Evolutionary conservation across 2,329 filamentous ascomycete species (phyloP), one percentile per base, ranked within the genome.

Genomic region (Hyphodiscus sp.): DNA sequence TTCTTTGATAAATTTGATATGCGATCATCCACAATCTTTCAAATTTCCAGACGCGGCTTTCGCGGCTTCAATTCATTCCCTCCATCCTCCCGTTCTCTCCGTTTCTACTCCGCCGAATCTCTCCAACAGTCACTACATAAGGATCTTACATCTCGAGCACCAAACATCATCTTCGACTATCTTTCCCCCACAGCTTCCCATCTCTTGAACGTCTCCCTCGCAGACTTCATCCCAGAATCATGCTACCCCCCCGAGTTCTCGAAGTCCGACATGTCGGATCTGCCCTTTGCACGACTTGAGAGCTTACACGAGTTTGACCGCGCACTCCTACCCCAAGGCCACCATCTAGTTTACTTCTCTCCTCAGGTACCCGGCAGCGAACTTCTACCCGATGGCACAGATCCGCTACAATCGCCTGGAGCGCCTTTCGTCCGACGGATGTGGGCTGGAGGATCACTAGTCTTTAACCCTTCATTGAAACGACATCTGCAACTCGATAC

Each of bases 291-390:
- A 26, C 19, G 11, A 16, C 46, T 23, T 42, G 11, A 52, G 43
- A 45, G 38, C 16, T 16, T 47, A 19, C 33, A 44, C 18, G 45
- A 45, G 16, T 30, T 49, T 20, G 20, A 41, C 13, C 18, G 19
- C 23, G 7, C 44, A 29, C n/a, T 30, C 5, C 45, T 67, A 7
- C 83, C 85, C 0, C 76, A 80, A 29, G 87, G 86, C 38, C 85
- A 95, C 68, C 91, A 96, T 69, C 77, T 96, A 38, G 82, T 92
- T 59, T 95, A 95, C 74, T 96, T 96, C 72, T 89, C 91, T 55
- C 80, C 87, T 11, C 80, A 83, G 58, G 74, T 86, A 18, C 75
- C 79, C 0, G 73, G 81, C 15, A 80, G 78, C 8, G 62, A 75
- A 33, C 79, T 97, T 44, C 78, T 90, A 18, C 75, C 82, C 1